Percentiles rank a stretch among this genome's conserved stretches.
Conservation (phyloP, 495 filamentous ascomycete species). For the Cairneyella variabilis region DNA sequence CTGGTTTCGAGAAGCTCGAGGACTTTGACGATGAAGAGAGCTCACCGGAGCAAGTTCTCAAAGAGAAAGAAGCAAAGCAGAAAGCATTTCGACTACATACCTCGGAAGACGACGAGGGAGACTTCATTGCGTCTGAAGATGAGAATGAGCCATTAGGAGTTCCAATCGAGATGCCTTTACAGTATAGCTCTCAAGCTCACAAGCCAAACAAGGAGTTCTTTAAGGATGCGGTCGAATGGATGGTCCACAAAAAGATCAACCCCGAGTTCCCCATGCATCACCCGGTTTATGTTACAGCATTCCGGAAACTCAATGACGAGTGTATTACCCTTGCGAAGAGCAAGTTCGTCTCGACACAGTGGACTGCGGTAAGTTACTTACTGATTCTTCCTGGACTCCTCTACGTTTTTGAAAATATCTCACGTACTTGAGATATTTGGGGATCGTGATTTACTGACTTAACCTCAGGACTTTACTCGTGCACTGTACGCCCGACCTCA, state of each 20-base stretch:
- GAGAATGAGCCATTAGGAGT: slow-evolving; percentile 54
- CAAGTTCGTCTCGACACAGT: slow-evolving; percentile 70
- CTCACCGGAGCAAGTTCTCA: slow-evolving; percentile 8
- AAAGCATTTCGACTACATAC: slow-evolving; percentile 23
- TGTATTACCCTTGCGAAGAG: slow-evolving; percentile 62
- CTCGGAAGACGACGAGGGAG: slow-evolving; percentile 38
- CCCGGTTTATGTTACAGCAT: slow-evolving; percentile 64
- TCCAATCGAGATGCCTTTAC: slow-evolving; percentile 61
- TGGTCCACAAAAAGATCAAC: slow-evolving; percentile 67
- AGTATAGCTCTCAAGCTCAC: slow-evolving; percentile 63
- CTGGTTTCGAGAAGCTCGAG: slow-evolving; percentile 30
- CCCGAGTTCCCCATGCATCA: slow-evolving; percentile 66
- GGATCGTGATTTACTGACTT: too few species aligned
- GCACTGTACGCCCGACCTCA: slow-evolving; percentile 64
- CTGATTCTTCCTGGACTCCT: too few species aligned
- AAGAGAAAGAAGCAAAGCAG: too few species aligned
- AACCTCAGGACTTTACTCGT: slow-evolving; percentile 54
- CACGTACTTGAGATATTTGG: too few species aligned
- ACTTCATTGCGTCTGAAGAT: slow-evolving; percentile 68
- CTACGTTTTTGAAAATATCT: too few species aligned
- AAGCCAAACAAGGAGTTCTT: slow-evolving; percentile 75
- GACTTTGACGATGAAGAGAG: slow-evolving; percentile 44
- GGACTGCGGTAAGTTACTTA: too few species aligned
- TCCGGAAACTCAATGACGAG: slow-evolving; percentile 71
- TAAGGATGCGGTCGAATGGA: slow-evolving; percentile 75